Evolutionary conservation across 2,329 filamentous ascomycete species (phyloP), one percentile per base, ranked within the genome.

Genomic region (Aspergillus versicolor): DNA sequence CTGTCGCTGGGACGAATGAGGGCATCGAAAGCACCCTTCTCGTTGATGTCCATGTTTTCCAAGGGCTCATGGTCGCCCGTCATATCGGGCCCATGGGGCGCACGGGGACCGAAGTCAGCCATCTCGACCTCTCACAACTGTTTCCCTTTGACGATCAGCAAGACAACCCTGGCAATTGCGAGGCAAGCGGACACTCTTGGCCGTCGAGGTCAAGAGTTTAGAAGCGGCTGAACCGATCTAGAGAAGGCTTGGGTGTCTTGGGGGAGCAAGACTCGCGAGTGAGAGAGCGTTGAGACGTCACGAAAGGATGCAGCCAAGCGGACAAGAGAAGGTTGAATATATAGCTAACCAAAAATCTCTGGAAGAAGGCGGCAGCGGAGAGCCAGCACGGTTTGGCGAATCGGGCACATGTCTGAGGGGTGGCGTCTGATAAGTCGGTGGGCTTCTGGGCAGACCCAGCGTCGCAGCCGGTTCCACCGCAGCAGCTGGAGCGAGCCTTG

Each of bases 1-100:
- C 87, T 89, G 77, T 97, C 93, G 70, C 95, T 90, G 2, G 93
- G 93, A 54, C 90, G 89, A 56, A 95, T 89, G 57, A 97, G 80
- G 64, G 88, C 85, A 67, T 88, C 83, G 79, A 97, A 96, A 66
- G 88, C 82, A 42, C 78, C 80, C 61, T 79, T 79, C 70, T 89
- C 86, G 57, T 81, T 77, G 37, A 75, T 69, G 61, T 79, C 82
- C 84, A 88, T 87, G 38, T 76, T 70, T 65, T 75, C 73, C 48
- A 77, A 65, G 34, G 75, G 71, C 38, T 75, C 70, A 61, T 79
- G 77, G 40, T 67, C 73, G 52, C 75, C 77, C 51, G 71, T 67
- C 72, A 79, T 76, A 60, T 79, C 78, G 22, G 78, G 77, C 56
- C 78, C 78, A 69, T 80, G 77, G 59, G 78, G 78, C 61, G 77